phyloP scores from a whole-genome alignment of 2,329 filamentous ascomycete species.

The Colletotrichum viniferum region DNA sequence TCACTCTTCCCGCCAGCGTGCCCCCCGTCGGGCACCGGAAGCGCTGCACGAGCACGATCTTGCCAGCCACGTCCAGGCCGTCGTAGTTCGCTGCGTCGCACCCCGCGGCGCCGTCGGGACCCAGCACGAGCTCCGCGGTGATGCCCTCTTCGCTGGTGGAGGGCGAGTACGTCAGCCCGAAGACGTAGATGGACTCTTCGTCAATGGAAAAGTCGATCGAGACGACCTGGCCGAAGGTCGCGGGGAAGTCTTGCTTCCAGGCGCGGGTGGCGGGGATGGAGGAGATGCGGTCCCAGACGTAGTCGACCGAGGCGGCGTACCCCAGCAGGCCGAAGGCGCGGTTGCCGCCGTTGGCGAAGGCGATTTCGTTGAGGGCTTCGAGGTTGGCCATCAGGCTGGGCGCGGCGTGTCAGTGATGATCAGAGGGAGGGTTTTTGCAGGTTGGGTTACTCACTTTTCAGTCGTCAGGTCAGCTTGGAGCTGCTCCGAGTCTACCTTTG shows the following conservation, averaged over 20 bases:
- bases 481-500: slow-evolving; percentile 21
- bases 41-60: slow-evolving; percentile 37
- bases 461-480: slow-evolving; percentile 21
- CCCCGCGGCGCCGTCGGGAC: slow-evolving; percentile 28
- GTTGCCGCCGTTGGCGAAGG: slow-evolving; percentile 54
- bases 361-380: slow-evolving; percentile 49
- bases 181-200: slow-evolving; percentile 29
- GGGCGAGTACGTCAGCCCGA: slow-evolving; percentile 48
- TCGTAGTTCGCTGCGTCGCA: slow-evolving; percentile 31
- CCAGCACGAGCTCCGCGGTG: slow-evolving; percentile 33
- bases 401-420: not conserved
- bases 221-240: slow-evolving; percentile 25
- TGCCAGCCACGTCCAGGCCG: slow-evolving; percentile 29
- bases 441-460: slow-evolving; percentile 7
- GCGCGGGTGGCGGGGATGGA: slow-evolving; percentile 38
- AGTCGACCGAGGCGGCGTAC: slow-evolving; percentile 53
- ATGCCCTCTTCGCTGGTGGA: slow-evolving; percentile 49
- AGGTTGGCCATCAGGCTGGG: slow-evolving; percentile 50
- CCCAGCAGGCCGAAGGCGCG: slow-evolving; percentile 57
- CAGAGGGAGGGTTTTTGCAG: not conserved
- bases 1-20: slow-evolving; percentile 35
- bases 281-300: slow-evolving; percentile 49
- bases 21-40: slow-evolving; percentile 33
- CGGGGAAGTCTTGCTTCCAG: slow-evolving; percentile 55
- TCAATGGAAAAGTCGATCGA: slow-evolving; percentile 24